Conservation (phyloP, 1,139 yeast genomes). For the Hyphopichia pseudoburtonii region DNA sequence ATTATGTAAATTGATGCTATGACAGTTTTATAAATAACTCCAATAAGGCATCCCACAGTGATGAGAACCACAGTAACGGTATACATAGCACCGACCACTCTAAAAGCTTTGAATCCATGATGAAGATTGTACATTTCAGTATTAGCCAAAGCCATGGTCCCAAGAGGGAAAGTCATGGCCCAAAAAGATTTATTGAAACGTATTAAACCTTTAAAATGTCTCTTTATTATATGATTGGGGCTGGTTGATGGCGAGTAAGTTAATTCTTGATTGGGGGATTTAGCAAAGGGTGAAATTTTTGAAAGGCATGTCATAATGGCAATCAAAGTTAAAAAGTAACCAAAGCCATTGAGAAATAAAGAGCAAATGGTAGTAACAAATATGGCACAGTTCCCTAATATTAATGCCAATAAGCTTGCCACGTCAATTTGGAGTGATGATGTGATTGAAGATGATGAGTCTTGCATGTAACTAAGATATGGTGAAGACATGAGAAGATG, state of each 20-base stretch:
- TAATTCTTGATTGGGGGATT: slow-evolving; percentile 19
- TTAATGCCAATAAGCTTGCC: slow-evolving; percentile 4
- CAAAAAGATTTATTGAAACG: slow-evolving; percentile 68
- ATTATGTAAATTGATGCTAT: background rate
- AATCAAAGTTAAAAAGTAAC: slow-evolving; percentile 61
- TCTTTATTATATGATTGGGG: slow-evolving; percentile 12
- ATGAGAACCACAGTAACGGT: slow-evolving; percentile 36
- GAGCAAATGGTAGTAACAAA: slow-evolving; percentile 28
- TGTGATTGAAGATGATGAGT: background rate
- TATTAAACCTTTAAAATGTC: slow-evolving; percentile 26
- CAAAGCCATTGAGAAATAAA: slow-evolving; percentile 55
- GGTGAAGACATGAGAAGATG: slow-evolving; percentile 1
- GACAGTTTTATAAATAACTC: slow-evolving; percentile 18
- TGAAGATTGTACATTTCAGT: slow-evolving; percentile 46
- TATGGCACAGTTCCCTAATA: slow-evolving; percentile 18
- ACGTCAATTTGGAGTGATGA: background rate
- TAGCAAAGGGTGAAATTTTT: slow-evolving; percentile 34
- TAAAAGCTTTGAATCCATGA: slow-evolving; percentile 51
- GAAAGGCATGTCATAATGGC: slow-evolving; percentile 48
- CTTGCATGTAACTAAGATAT: background rate
- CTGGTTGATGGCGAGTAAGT: slow-evolving; percentile 17
- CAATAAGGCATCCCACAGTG: slow-evolving; percentile 31
- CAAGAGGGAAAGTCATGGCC: slow-evolving; percentile 89
- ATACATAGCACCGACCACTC: slow-evolving; percentile 62
- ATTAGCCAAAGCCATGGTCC: slow-evolving; percentile 72